Base-by-base conservation (phyloP, 108 stramenopile species). In the Aurantiochytrium sp. region DNA sequence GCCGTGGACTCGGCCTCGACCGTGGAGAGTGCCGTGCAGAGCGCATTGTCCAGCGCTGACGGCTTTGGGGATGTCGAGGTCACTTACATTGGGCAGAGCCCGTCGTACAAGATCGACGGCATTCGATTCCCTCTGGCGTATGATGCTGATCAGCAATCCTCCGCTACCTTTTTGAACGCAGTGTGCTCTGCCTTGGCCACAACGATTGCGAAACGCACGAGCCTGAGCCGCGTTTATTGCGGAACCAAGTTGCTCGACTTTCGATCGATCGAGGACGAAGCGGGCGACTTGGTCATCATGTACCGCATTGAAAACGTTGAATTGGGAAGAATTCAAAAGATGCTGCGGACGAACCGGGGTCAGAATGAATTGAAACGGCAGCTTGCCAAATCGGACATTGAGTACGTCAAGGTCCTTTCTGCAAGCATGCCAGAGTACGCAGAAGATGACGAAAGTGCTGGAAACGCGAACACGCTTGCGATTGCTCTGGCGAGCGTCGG, bases 161-260 rank as follows among this genome's bases (percentile, higher is more conserved):
- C 76, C 19, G 28, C 4, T 12, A 83, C 19, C n/a, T 83, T 83
- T 28, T 45, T 83, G 49, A 53, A 23, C 28, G 76, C 45, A 28
- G 76, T 83, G 6, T 83, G 76, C 51, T 19, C 44, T 43, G 76
- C 76, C n/a, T 35, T 83, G 23, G 76, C 45, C 45, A 47, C 14
- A 2, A 83, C 76, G n/a, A 53, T 83, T 23, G 45, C 49, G 12
- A 47, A 53, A 47, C 45, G n/a, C 45, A 83, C 76, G 8, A 83
- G 76, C 76, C 51, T 83, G 6, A 83, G 76, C 76, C 19, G 28
- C 76, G 76, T 83, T 18, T 25, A 83, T 25, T 83, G 76, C 76
- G 76, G 76, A 8, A 47, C 49, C n/a, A 83, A 83, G 76, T 45
- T 83, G 18, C 6, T 83, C n/a, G 3, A 53, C 49, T 53, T 83